Base-by-base conservation (phyloP, 805 yeast genomes). In the Metschnikowia koreensis region DNA sequence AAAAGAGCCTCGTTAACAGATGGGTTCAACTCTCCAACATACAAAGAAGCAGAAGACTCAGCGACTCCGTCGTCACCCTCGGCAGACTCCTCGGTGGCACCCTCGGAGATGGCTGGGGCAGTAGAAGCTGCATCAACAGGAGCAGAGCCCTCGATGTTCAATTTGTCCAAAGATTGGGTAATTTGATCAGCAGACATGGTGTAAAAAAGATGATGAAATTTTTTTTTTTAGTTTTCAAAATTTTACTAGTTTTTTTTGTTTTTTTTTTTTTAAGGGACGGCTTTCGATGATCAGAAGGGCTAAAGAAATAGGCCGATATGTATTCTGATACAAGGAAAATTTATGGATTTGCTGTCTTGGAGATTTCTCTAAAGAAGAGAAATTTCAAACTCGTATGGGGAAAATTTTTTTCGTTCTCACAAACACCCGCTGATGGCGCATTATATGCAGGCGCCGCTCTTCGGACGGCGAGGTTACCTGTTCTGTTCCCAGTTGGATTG, bases 21-120 rank as follows among this genome's bases (percentile, higher is more conserved):
- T 59, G 92, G 89, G 73, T 89, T 96, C 66, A 94, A 84, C 78
- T 94, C 99, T 68, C 99, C 98, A 68, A 94, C 98, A 76, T 94
- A 94, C 65, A 94, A 84, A 44, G 97, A 90, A 59, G 94, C 94
- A 55, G 87, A 77, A 55, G 81, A 73, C 66, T 81, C 86, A 50
- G 82, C 76, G 58, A 79, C 54, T 22, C 51, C 50, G 33, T 54
- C 77, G 44, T 73, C 68, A 50, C 73, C 65, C 49, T 64, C 54
- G 38, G 58, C 63, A 53, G 62, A 62, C 43, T 62, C 59, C 53
- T 65, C 68, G 56, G 70, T 68, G 53, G 73, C 60, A n/a, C 44
- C 45, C 51, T 58, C 67, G 44, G 61, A 61, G 36, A 66, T 62
- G 58, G 71, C 59, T 40, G 58, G 56, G 44, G 64, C 56, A 36